Conservation (phyloP, 495 filamentous ascomycete species). For the Aspergillus kassunensis region DNA sequence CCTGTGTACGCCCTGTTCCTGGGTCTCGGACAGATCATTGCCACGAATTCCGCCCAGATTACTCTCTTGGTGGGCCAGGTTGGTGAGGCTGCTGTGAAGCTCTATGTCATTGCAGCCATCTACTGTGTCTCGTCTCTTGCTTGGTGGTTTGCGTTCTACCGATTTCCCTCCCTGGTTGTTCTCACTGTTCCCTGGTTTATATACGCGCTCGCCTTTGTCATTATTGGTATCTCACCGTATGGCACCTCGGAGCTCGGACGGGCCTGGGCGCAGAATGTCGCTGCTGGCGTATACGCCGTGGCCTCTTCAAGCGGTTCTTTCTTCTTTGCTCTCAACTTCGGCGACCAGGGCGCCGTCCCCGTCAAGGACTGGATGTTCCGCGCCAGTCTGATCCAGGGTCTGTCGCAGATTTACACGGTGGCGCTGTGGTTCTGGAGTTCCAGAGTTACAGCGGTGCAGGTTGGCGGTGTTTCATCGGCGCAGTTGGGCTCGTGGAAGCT, state of each 20-base stretch:
- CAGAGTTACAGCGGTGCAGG: slow-evolving; percentile 17
- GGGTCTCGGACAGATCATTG: slow-evolving; percentile 63
- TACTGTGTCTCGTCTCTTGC: slow-evolving; percentile 56
- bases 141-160: slow-evolving; percentile 63
- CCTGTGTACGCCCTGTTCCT: slow-evolving; percentile 64
- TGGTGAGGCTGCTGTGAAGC: slow-evolving; percentile 55
- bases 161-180: slow-evolving; percentile 54
- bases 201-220: slow-evolving; percentile 60
- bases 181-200: slow-evolving; percentile 58
- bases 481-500: slow-evolving; percentile 6
- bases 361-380: slow-evolving; percentile 47
- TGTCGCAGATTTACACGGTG: slow-evolving; percentile 44
- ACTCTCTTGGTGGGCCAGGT: slow-evolving; percentile 62
- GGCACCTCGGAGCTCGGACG: slow-evolving; percentile 13
- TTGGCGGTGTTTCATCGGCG: not conserved
- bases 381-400: slow-evolving; percentile 45
- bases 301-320: slow-evolving; percentile 45
- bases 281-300: slow-evolving; percentile 34
- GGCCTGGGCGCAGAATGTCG: slow-evolving; percentile 1
- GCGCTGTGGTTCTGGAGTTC: slow-evolving; percentile 50
- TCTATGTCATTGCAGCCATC: slow-evolving; percentile 61
- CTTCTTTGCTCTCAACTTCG: slow-evolving; percentile 49
- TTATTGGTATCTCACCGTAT: slow-evolving; percentile 61
- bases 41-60: slow-evolving; percentile 68
- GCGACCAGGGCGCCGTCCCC: slow-evolving; percentile 44